Evolutionary conservation across 805 yeast genomes (phyloP).

Genomic region (Candida peoriensis): DNA sequence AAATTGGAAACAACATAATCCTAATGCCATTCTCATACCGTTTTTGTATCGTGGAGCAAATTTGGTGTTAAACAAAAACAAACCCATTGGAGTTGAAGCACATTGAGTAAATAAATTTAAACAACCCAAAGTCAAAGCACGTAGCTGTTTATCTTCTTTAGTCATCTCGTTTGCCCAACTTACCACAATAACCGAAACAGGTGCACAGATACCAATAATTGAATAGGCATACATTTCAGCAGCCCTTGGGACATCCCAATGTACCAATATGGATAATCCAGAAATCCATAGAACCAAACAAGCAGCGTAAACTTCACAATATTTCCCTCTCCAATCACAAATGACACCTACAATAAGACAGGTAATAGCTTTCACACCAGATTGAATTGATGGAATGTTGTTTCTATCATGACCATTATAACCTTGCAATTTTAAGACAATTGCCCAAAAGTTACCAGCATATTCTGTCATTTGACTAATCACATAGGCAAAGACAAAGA

Average conservation of each 20-base stretch:
- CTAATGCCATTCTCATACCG: neutral
- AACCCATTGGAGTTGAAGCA: neutral
- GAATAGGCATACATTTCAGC: slow-evolving; percentile 1
- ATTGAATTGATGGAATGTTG: slow-evolving; percentile 6
- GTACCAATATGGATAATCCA: neutral
- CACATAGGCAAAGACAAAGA: neutral
- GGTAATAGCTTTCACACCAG: slow-evolving; percentile 1
- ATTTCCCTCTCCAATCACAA: neutral
- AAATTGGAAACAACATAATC: neutral
- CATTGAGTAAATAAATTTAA: neutral
- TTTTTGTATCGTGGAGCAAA: slow-evolving; percentile 1
- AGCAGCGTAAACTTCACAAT: neutral
- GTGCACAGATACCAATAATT: slow-evolving; percentile 1
- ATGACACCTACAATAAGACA: neutral
- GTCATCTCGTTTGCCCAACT: slow-evolving; percentile 5
- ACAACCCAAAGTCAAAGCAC: neutral
- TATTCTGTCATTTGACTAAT: neutral
- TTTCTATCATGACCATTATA: slow-evolving; percentile 5
- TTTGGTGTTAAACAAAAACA: slow-evolving; percentile 1
- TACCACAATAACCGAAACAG: neutral
- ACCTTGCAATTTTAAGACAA: slow-evolving; percentile 1
- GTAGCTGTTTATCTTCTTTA: slow-evolving; percentile 2
- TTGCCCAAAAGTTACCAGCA: neutral
- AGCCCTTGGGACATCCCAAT: slow-evolving; percentile 3
- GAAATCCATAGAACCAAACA: neutral